A percentile compares a stretch with the other conserved stretches of the same genome.
These are phyloP conservation scores for Scedosporium apiospermum DNA, from an alignment of 2,329 filamentous ascomycete genomes.

Conservation along the genomic window DNA sequence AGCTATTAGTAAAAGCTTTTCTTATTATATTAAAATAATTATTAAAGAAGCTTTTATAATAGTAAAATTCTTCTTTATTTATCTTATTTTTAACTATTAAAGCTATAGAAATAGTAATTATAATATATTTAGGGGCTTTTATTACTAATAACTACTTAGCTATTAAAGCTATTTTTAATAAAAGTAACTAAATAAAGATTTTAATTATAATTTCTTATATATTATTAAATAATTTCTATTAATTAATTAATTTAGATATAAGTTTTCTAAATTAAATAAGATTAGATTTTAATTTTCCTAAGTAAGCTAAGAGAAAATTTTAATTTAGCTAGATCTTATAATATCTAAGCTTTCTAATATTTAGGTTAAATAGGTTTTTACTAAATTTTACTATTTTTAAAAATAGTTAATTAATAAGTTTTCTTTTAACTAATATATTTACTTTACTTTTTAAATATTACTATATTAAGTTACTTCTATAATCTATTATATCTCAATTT, in stretches of 20 bases:
- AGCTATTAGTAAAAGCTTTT: too few relatives aligned
- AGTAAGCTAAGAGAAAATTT: not conserved
- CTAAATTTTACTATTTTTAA: not conserved
- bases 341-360: not conserved
- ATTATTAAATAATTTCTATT: not conserved
- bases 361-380: not conserved
- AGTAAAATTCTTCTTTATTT: not conserved
- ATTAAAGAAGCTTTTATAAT: not conserved
- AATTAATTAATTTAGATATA: not conserved
- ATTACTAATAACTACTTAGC: not conserved
- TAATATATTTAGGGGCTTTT: not conserved
- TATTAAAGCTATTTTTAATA: not conserved
- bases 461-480: too few relatives aligned
- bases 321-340: not conserved
- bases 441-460: too few relatives aligned
- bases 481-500: too few relatives aligned
- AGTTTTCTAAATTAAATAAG: not conserved
- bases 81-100: not conserved
- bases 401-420: too few relatives aligned
- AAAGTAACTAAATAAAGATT: not conserved
- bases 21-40: not conserved
- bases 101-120: not conserved
- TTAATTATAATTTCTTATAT: not conserved
- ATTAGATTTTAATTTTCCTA: not conserved
- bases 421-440: too few relatives aligned